Base-by-base conservation (phyloP, 2,329 filamentous ascomycete genomes). In the Teratosphaeria nubilosa region DNA sequence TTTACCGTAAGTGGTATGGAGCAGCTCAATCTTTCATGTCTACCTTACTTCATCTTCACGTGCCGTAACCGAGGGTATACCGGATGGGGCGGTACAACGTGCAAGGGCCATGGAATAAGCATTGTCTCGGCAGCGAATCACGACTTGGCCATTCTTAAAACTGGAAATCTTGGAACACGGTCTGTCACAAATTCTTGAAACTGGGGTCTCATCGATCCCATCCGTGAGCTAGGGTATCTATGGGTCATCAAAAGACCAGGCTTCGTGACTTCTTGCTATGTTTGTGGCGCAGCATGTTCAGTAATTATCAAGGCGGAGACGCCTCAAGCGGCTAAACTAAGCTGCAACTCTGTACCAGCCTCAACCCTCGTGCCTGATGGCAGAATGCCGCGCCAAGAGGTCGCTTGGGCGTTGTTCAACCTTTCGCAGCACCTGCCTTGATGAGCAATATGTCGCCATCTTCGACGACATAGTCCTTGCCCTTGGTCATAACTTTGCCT, bases 401-500 rank as follows among this genome's bases (percentile, higher is more conserved):
- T 11, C 16, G 10, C n/a, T 9, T 20, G 41, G 6, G n/a, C 41
- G 22, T 2, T n/a, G 5, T 41, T 32, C 31, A 55, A 16, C 30
- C 64, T 81, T 91, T 91, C 66, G 88, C 88, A 56, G 88, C 88
- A 77, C 88, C 88, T 32, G 87, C 87, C 82, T 96, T 96, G 82
- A 96, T 91, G 68, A 96, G 83, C 66, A 96, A 73, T 66, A 86
- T 83, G 71, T 86, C 90, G 54, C 89, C 90, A 70, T 95, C 90
- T 73, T 91, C 85, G 11, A 94, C 85, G 5, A 92, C 83, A 74
- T 99, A 97, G 55, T 97, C 92, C 80, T 97, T 97, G 72, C 94
- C 94, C 82, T 99, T 99, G 59, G 92, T 97, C 86, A 96, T 89
- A 65, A 99, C 76, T 81, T 99, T 99, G 69, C 94, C 94, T 76